Evolutionary conservation across 2,329 filamentous ascomycete species (phyloP), one percentile per base, ranked within the genome.

Genomic region (Aspergillus chevalieri): DNA sequence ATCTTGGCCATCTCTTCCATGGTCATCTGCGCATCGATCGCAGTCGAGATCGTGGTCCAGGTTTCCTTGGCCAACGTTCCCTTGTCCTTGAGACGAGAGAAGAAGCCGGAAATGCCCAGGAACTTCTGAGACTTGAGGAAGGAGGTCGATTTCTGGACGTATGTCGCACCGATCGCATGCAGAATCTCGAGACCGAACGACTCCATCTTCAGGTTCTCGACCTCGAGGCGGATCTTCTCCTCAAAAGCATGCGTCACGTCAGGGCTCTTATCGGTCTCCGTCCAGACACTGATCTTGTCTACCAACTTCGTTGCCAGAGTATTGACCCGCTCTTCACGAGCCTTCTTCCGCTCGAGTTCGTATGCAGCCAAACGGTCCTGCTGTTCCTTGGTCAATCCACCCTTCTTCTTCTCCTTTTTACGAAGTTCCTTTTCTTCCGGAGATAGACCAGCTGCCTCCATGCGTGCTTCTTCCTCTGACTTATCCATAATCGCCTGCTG

Each of bases 121-220:
- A 95, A 94, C 72, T 97, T 97, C 68, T 98, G 93, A 45, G 86
- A 92, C 69, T 95, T 95, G 57, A 98, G 79, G 65, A 96, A 85
- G 1, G 85, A 85, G 1, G 87, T 88, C 3, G 86, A 89, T 73
- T 97, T 97, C 68, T 84, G 83, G 24, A 93, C 73, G 70, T 98
- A 98, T 3, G 89, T 95, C 59, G 87, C 80, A 14, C 93, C 93
- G 62, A 98, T 94, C 43, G 93, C 91, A 69, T 97, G 92, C 44
- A 96, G 78, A 59, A 97, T 97, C 60, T 98, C 93, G 39, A 98
- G 79, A 46, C 93, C 93, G 61, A 98, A 98, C 0, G 88, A 94
- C 74, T 98, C 93, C 89, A 98, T 98, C 79, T 97, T 98, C 61
- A 98, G 78, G 66, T 97, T 95, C 75, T 98, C 93, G 22, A 95